A percentile compares a stretch with the other conserved stretches of the same genome.
Evolutionary conservation across 2,329 filamentous ascomycete genomes (phyloP).

Genomic region (Ceratocystis ficicola): DNA sequence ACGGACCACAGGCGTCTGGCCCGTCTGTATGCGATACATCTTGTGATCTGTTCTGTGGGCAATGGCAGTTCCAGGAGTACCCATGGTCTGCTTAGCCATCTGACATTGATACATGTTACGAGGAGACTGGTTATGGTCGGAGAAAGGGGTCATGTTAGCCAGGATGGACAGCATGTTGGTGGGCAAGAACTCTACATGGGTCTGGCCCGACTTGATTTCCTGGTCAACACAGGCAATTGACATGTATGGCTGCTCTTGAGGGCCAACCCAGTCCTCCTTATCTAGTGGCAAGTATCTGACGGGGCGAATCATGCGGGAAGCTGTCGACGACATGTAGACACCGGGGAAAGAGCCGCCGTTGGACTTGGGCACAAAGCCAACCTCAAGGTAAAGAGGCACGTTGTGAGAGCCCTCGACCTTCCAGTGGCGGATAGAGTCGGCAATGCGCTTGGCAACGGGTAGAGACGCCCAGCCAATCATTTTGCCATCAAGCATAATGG

Average conservation of each 20-base stretch:
- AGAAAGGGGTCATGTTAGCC: conserved; percentile 97
- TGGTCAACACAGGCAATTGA: conserved; percentile 83
- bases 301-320: conserved; percentile 77
- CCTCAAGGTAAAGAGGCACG: conserved; percentile 73
- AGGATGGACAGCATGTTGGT: conserved; percentile 96
- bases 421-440: conserved; percentile 83
- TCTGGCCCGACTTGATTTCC: conserved; percentile 80
- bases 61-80: conserved; percentile 76
- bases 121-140: conserved; percentile 95
- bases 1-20: conserved; percentile 87
- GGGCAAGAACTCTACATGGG: conserved; percentile 85
- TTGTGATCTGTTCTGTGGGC: conserved; percentile 94
- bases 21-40: conserved; percentile 84
- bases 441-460: conserved; percentile 66
- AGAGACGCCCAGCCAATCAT: conserved; percentile 86
- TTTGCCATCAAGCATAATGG: conserved; percentile 79
- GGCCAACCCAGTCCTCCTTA: conserved; percentile 76
- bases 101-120: conserved; percentile 99
- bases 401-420: conserved; percentile 79
- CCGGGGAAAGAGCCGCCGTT: conserved; percentile 91
- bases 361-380: conserved; percentile 81
- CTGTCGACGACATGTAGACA: conserved; percentile 80
- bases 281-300: conserved; percentile 84
- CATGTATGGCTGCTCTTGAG: conserved; percentile 97
- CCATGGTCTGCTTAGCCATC: conserved; percentile 99